Base-by-base conservation (phyloP, 1,284 basidiomycete species). In the Ustilago loliicola region DNA sequence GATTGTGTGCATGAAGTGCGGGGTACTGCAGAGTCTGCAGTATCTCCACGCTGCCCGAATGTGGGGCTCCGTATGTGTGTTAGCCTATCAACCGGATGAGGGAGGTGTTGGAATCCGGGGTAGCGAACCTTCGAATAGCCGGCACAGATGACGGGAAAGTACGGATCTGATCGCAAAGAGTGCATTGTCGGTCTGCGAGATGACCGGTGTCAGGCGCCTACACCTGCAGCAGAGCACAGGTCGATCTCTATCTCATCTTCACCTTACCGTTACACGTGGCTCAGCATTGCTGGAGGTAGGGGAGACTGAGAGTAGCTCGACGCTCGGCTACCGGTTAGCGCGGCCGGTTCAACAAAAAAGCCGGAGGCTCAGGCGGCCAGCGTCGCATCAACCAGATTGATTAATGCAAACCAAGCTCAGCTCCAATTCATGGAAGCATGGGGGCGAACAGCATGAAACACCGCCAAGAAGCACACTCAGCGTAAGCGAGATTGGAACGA, bases 271-370 rank as follows among this genome's bases (percentile, higher is more conserved):
- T 61, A 21, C 61, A 27, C 48, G 27, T 50, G 48, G 48, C 29
- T 11, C n/a, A 29, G n/a, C n/a, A 1, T 4, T 45, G 4, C 42
- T 45, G 42, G 19, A 6, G 21, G 42, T 17, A 50, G 27, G 13
- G 6, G 32, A 11, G 1, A 23, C n/a, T 25, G n/a, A 27, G 2
- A 36, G 34, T 25, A 23, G 17, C 8, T n/a, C 23, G 25, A 11
- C 19, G 13, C 29, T 53, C 62, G 61, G 68, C 51, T 70, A 70
- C 68, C 68, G 61, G 61, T 47, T 36, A 32, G 57, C 25, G 48
- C 61, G 45, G 57, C 40, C 68, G 61, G 67, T 11, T 10, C 42
- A 29, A 30, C 9, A 40, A 70, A 70, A 61, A 70, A 64, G 61
- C 67, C 67, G 67, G 57, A 54, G 67, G 67, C 57, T 50, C 34